Evolutionary conservation across 2,329 filamentous ascomycete species (phyloP).

Genomic region (Colletotrichum cuscutae): DNA sequence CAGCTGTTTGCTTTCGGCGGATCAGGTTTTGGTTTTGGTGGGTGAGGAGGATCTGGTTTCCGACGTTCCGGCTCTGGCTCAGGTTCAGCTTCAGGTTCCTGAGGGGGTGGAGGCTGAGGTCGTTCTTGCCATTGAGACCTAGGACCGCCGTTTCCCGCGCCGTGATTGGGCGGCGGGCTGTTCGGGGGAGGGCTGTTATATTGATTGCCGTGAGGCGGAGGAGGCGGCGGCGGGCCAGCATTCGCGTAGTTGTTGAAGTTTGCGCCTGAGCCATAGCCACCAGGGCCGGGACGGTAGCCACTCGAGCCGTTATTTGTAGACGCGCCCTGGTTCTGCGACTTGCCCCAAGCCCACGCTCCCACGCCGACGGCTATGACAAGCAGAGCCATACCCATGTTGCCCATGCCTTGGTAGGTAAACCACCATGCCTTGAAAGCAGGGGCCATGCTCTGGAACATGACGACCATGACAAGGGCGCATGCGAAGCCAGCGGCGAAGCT

Average conservation of each 20-base stretch:
- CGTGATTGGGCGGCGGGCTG: conserved; percentile 37
- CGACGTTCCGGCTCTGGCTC: conserved; percentile 40
- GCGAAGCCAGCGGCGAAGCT: conserved; percentile 91
- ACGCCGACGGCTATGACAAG: conserved; percentile 79
- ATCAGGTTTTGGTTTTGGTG: conserved; percentile 37
- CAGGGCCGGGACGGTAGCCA: conserved; percentile 22
- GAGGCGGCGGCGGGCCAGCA: conserved; percentile 33
- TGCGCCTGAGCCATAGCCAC: conserved; percentile 32
- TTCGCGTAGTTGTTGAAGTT: conserved; percentile 32
- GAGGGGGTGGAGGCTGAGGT: conserved; percentile 37
- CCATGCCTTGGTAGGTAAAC: conserved; percentile 74
- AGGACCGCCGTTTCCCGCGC: conserved; percentile 44
- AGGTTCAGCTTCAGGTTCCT: conserved; percentile 36
- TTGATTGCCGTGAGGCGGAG: conserved; percentile 36
- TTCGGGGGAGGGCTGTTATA: conserved; percentile 36
- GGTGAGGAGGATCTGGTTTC: conserved; percentile 38
- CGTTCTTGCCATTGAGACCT: conserved; percentile 52
- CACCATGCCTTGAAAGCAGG: conserved; percentile 82
- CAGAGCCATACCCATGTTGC: conserved; percentile 77
- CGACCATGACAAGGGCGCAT: conserved; percentile 77
- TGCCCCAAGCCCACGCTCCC: conserved; percentile 73
- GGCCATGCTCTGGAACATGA: conserved; percentile 77
- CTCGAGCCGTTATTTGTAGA: conserved; percentile 21
- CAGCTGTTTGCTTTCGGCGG: conserved; percentile 36
- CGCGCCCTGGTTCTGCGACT: conserved; percentile 45